phyloP scores from a whole-genome alignment of 768 basidiomycete species.

The Leccinum disarticulatum region DNA sequence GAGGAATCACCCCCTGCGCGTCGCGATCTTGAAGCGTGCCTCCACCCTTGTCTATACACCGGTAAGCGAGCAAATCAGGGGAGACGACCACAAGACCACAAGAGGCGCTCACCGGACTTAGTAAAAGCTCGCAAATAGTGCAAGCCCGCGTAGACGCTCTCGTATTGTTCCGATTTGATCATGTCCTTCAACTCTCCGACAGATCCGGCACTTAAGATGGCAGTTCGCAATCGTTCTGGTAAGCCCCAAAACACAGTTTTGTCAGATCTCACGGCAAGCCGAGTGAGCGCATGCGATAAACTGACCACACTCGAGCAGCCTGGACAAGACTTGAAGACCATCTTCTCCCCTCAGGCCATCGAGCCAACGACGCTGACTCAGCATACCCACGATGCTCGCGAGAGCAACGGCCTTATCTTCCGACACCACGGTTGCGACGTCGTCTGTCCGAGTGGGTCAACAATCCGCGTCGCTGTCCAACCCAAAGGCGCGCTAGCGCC shows the following conservation, averaged over 20 bases:
- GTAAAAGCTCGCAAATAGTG: constrained; percentile 25
- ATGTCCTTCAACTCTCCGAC: constrained; percentile 17
- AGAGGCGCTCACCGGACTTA: constrained; percentile 15
- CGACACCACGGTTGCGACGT: constrained; percentile 13
- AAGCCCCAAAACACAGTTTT: not conserved
- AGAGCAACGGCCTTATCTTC: constrained; percentile 1
- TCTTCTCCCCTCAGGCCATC: constrained; percentile 29
- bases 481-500: constrained; percentile 6
- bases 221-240: constrained; percentile 18
- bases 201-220: constrained; percentile 14
- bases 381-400: constrained; percentile 20
- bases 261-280: not conserved
- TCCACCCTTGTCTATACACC: constrained; percentile 10
- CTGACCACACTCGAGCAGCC: constrained; percentile 25
- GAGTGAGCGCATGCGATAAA: not conserved
- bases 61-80: not conserved
- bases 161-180: constrained; percentile 9
- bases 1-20: constrained; percentile 6
- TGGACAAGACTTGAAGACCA: constrained; percentile 18
- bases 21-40: constrained; percentile 4
- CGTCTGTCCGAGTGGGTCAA: constrained; percentile 12
- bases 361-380: constrained; percentile 30
- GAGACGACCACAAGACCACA: not conserved
- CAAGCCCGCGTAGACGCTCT: constrained; percentile 18
- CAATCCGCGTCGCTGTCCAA: not conserved